Evolutionary conservation across 306 rosid species (phyloP), one percentile per base, ranked within the genome.

Genomic region (Cyamopsis tetragonoloba): DNA sequence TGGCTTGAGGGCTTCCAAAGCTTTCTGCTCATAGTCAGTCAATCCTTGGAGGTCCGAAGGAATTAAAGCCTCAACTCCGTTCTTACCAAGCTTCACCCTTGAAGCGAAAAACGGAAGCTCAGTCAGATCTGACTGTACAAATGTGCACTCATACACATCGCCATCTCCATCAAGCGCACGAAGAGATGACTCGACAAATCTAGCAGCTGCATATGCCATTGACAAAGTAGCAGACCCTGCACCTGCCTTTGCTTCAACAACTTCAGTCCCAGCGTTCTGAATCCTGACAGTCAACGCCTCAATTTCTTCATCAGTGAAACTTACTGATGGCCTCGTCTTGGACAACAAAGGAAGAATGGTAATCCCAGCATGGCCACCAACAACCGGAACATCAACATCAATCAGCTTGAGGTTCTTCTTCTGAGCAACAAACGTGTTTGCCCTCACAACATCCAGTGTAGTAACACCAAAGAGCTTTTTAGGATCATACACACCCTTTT

Each of bases 121-220:
- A 1, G 95, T 95, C 73, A 95, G 56, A 42, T 88, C 89, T 23
- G 99, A 95, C 55, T 91, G 85, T 34, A 95, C 95, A 70, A 60
- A 95, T 10, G 84, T 27, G 77, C 97, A 95, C 76, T 95, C 99
- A 0, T 90, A 95, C 35, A 95, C 99, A 82, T 95, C 97, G 5
- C 87, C 83, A 32, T 95, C 99, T 75, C 99, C 99, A 12, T 90
- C 99, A 26, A 95, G 85, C 0, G 96, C 99, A 13, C 99, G 92
- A 4, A 95, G 96, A 54, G 97, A 90, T 0, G 99, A 95, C 78
- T 95, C 99, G 2, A 95, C 96, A 55, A 95, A 95, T 81, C 99
- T 82, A 15, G 99, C 99, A 0, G 99, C 99, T 2, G 97, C 97
- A 78, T 95, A 95, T 46, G 99, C 99, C 99, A 95, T 95, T 8